Evolutionary conservation across 192 early-diverging fungal species (phyloP), one percentile per base, ranked within the genome.

Genomic region (Obelidium mucronatum): DNA sequence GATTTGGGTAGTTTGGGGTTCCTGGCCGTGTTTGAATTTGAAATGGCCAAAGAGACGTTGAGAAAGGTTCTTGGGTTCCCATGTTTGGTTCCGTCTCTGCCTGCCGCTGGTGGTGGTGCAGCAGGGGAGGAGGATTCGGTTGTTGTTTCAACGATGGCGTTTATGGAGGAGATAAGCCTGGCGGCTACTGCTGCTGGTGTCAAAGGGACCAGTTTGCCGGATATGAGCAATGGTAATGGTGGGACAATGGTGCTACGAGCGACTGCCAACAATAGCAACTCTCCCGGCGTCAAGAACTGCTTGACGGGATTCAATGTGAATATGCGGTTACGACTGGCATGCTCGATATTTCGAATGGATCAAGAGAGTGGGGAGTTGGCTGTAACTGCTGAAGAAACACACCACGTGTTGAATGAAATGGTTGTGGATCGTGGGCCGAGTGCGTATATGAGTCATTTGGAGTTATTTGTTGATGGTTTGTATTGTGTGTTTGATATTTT

Each of bases 361-460:
- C 54, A 13, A 17, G 51, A 54, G 15, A 58, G 53, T 17, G 56
- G 36, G 6, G 11, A 22, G 8, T 8, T 59, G n/a, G 37, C 11
- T 11, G 44, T 51, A 26, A 8, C 40, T 2, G 8, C 54, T 26
- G 62, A 35, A 3, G 80, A 80, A 1, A 90, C 92, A 2, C 97
- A 95, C 83, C 89, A 96, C 76, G 94, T 99, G 35, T 80, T 99
- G 67, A 99, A 99, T 67, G 97, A 99, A 68, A 78, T 99, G 22
- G 94, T 96, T 1, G 90, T 99, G 28, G 97, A 99, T 81, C 92
- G 97, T 51, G 88, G 97, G 3, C 96, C 96, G 11, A 92, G 91
- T 61, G 90, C 97, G 2, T 97, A 94, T 69, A 92, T 99, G 89
- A 88, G 88, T 40, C 84, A 94, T 71, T 84, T 99, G 62, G 87